phyloP scores from a whole-genome alignment of 306 rosid genomes.

The Cucurbita pepo region DNA sequence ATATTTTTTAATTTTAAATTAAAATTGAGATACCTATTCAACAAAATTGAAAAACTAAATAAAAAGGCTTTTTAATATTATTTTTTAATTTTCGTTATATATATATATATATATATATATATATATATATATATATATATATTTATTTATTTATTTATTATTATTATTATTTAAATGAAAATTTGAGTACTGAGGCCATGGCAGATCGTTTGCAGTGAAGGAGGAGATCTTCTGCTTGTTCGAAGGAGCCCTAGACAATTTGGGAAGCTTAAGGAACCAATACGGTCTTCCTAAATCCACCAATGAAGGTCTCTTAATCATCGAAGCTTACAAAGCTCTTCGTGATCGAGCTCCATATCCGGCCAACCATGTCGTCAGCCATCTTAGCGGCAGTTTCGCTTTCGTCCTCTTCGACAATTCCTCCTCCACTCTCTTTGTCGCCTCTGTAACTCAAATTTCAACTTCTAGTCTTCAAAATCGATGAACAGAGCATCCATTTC shows the following conservation, averaged over 20 bases:
- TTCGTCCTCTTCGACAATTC: slow-evolving; percentile 74
- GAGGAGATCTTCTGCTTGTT: slow-evolving; percentile 86
- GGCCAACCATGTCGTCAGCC: slow-evolving; percentile 72
- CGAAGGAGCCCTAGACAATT: slow-evolving; percentile 76
- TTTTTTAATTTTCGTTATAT: too few relatives aligned
- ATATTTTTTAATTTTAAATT: too few relatives aligned
- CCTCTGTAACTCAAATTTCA: slow-evolving; percentile 34
- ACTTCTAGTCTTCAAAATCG: not conserved
- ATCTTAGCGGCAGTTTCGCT: slow-evolving; percentile 62
- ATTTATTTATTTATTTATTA: too few relatives aligned
- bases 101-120: too few relatives aligned
- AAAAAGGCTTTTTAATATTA: too few relatives aligned
- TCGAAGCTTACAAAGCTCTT: slow-evolving; percentile 90
- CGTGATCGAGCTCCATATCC: slow-evolving; percentile 96
- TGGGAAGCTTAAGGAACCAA: slow-evolving; percentile 75
- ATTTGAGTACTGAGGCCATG: not conserved
- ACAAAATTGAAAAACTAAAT: too few relatives aligned
- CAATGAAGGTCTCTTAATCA: slow-evolving; percentile 63
- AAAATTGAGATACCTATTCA: too few relatives aligned
- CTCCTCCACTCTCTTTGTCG: slow-evolving; percentile 77
- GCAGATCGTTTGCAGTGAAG: slow-evolving; percentile 81
- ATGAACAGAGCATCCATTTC: not conserved
- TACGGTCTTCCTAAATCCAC: slow-evolving; percentile 73
- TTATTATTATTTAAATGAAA: not conserved
- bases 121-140: too few relatives aligned